Percentiles rank a stretch among this genome's conserved stretches.
phyloP scores from a whole-genome alignment of 805 yeast species.

The Metschnikowia henanensis region DNA sequence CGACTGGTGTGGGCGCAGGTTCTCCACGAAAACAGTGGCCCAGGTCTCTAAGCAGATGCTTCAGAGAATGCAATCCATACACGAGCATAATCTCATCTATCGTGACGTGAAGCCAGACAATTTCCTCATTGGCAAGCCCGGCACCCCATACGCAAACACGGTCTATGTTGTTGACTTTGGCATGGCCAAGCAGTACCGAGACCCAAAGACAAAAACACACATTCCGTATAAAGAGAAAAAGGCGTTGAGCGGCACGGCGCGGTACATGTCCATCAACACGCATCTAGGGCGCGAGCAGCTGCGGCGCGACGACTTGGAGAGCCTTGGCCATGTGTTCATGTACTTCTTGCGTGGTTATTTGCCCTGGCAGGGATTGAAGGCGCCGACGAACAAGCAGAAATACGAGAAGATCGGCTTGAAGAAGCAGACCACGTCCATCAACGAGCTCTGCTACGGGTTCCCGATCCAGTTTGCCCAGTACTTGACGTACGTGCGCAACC shows the following conservation, averaged over 20 bases:
- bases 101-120: conserved; percentile 86
- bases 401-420: conserved; percentile 95
- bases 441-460: conserved; percentile 73
- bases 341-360: conserved; percentile 94
- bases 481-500: conserved; percentile 81
- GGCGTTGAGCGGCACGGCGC: conserved; percentile 95
- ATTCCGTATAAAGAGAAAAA: conserved; percentile 94
- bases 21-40: conserved; percentile 69
- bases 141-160: conserved; percentile 58
- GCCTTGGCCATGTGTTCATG: conserved; percentile 90
- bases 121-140: conserved; percentile 67
- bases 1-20: conserved; percentile 85
- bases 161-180: conserved; percentile 82
- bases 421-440: conserved; percentile 87
- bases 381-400: conserved; percentile 95
- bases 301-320: conserved; percentile 94
- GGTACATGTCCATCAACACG: conserved; percentile 93
- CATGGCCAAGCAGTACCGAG: conserved; percentile 84
- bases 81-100: conserved; percentile 73
- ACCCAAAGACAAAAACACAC: conserved; percentile 76
- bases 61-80: conserved; percentile 66
- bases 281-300: conserved; percentile 97
- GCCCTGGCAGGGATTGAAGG: conserved; percentile 99
- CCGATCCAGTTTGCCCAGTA: conserved; percentile 92
- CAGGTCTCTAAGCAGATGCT: conserved; percentile 80